Evolutionary conservation across 2,329 filamentous ascomycete genomes (phyloP).

Genomic region (Fusarium metavorans): DNA sequence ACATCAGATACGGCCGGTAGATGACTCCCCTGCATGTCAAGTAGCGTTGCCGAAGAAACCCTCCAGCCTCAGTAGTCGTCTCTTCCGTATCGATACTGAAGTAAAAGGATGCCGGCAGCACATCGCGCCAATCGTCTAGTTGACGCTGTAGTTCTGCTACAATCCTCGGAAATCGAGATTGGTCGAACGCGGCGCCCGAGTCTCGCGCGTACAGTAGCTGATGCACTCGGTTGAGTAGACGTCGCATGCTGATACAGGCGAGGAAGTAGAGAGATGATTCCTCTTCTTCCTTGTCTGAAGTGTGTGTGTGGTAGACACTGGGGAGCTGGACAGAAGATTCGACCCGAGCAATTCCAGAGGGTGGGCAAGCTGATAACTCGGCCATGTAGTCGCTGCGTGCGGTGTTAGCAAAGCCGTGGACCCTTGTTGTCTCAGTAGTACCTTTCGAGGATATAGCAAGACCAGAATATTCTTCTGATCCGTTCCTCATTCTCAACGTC

Average conservation of each 20-base stretch:
- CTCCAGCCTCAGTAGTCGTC: conserved; percentile 56
- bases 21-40: conserved; percentile 65
- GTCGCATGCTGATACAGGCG: conserved; percentile 64
- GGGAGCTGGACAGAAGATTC: conserved; percentile 63
- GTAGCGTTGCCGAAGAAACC: conserved; percentile 63
- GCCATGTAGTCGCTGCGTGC: conserved; percentile 61
- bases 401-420: background rate
- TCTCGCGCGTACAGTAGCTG: conserved; percentile 62
- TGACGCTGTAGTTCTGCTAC: conserved; percentile 63
- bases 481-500: conserved; percentile 59
- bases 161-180: conserved; percentile 59
- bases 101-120: conserved; percentile 56
- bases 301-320: conserved; percentile 60
- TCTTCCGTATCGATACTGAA: conserved; percentile 52
- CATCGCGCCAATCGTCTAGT: conserved; percentile 61
- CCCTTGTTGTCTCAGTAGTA: conserved; percentile 6
- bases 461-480: conserved; percentile 65
- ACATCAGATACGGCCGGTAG: conserved; percentile 64
- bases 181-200: conserved; percentile 58
- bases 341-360: conserved; percentile 63
- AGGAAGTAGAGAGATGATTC: conserved; percentile 65
- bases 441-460: conserved; percentile 67
- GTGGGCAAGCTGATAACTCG: conserved; percentile 62
- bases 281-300: conserved; percentile 53
- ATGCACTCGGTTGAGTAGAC: conserved; percentile 61